Conservation (phyloP, 192 early-diverging fungal species). For the Spizellomyces sp. region DNA sequence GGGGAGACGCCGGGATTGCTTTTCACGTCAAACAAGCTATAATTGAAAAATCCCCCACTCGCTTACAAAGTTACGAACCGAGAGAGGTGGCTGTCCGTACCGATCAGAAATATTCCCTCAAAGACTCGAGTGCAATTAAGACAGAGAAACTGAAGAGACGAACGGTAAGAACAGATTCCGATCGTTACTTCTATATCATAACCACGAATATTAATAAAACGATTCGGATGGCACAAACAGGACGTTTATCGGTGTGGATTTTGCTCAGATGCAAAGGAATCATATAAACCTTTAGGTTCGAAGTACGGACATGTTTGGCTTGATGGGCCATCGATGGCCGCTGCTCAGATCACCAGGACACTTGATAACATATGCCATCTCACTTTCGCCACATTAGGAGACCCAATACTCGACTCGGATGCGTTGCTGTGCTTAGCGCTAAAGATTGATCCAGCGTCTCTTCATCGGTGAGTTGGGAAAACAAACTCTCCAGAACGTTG, state of each 20-base stretch:
- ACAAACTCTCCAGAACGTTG: no score
- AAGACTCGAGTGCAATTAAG: slow-evolving; percentile 32
- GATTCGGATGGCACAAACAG: slow-evolving; percentile 5
- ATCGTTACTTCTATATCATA: no score
- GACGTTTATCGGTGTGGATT: slow-evolving; percentile 48
- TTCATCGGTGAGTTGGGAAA: no score
- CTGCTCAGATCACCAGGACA: neutral
- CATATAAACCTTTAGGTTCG: slow-evolving; percentile 50
- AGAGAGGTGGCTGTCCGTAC: slow-evolving; percentile 39
- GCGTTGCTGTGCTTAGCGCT: slow-evolving; percentile 40
- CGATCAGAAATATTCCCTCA: slow-evolving; percentile 30
- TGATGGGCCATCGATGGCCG: neutral
- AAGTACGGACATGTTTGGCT: neutral
- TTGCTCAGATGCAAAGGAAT: slow-evolving; percentile 53
- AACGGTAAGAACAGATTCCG: slow-evolving; percentile 11
- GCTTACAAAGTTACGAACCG: slow-evolving; percentile 39
- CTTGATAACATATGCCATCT: neutral
- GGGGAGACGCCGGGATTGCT: slow-evolving; percentile 19
- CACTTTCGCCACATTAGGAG: slow-evolving; percentile 25
- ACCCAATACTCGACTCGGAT: slow-evolving; percentile 48
- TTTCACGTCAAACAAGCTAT: slow-evolving; percentile 43
- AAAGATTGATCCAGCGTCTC: slow-evolving; percentile 27
- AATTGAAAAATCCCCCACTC: slow-evolving; percentile 35
- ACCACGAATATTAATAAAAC: neutral
- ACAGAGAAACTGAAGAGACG: slow-evolving; percentile 28